Conservation (phyloP, 768 basidiomycete genomes). For the Tubosaeta sp. region DNA sequence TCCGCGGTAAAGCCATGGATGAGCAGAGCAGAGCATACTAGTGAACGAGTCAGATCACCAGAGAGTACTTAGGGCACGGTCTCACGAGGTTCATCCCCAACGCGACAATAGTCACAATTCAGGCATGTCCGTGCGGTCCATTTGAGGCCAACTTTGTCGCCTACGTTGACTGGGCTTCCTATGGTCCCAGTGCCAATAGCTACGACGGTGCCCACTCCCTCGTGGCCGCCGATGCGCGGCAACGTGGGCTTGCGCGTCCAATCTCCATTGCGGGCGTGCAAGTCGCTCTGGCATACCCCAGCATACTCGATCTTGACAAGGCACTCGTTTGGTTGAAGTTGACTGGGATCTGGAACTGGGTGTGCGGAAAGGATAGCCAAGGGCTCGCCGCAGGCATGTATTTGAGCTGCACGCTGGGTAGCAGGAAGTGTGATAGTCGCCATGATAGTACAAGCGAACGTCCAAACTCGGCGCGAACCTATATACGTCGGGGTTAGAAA, state of each 20-base stretch:
- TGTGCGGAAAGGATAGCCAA: constrained; percentile 9
- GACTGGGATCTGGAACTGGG: constrained; percentile 13
- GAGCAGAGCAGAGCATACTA: constrained; percentile 9
- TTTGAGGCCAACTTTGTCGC: constrained; percentile 42
- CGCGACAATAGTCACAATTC: constrained; percentile 38
- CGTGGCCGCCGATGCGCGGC: constrained; percentile 40
- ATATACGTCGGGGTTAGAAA: no score
- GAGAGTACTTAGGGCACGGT: background rate
- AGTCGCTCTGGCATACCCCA: constrained; percentile 42
- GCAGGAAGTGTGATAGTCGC: constrained; percentile 8
- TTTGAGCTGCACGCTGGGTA: constrained; percentile 26
- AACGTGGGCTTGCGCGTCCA: constrained; percentile 29
- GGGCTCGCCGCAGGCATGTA: constrained; percentile 14
- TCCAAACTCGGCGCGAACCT: no score
- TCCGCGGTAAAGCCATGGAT: constrained; percentile 37
- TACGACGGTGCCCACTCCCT: constrained; percentile 44
- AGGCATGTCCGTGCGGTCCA: constrained; percentile 39
- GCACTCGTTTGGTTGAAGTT: constrained; percentile 24
- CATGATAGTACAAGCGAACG: no score
- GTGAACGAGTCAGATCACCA: background rate
- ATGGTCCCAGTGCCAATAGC: constrained; percentile 37
- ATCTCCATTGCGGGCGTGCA: constrained; percentile 39
- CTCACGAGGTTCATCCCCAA: constrained; percentile 33
- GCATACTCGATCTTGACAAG: constrained; percentile 41
- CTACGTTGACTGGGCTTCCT: constrained; percentile 31